Conservation (phyloP, 345 rosid genomes). For the Murraya paniculata region DNA sequence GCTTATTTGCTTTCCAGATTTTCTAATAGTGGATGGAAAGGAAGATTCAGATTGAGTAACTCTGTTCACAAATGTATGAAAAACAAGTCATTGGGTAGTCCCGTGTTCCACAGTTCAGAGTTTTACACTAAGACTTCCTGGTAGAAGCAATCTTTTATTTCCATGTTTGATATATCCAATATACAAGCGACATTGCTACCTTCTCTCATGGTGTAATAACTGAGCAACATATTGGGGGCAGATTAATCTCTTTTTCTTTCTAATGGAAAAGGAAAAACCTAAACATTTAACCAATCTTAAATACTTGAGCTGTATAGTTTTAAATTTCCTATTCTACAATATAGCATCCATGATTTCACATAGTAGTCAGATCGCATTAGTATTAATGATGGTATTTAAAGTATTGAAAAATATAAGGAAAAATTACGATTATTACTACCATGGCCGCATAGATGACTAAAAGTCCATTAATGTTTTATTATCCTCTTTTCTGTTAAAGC, state of each 20-base stretch:
- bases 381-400: not conserved
- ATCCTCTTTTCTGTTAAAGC: not conserved
- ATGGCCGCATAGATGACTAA: not conserved
- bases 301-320: not conserved
- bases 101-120: not conserved
- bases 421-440: not conserved
- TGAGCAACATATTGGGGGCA: not conserved
- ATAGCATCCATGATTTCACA: not conserved
- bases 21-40: not conserved
- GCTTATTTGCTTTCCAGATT: not conserved
- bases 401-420: not conserved
- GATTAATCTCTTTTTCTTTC: not conserved
- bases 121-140: not conserved
- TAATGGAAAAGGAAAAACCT: not conserved
- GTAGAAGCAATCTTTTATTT: not conserved
- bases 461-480: not conserved
- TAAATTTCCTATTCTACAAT: not conserved
- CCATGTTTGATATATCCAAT: not conserved
- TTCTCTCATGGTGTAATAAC: not conserved
- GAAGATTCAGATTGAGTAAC: not conserved
- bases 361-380: not conserved
- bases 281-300: not conserved
- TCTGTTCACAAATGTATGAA: not conserved
- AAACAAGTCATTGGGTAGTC: not conserved
- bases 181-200: not conserved